Conservation (phyloP, 2,329 filamentous ascomycete genomes). For the Aspergillus melleus region DNA sequence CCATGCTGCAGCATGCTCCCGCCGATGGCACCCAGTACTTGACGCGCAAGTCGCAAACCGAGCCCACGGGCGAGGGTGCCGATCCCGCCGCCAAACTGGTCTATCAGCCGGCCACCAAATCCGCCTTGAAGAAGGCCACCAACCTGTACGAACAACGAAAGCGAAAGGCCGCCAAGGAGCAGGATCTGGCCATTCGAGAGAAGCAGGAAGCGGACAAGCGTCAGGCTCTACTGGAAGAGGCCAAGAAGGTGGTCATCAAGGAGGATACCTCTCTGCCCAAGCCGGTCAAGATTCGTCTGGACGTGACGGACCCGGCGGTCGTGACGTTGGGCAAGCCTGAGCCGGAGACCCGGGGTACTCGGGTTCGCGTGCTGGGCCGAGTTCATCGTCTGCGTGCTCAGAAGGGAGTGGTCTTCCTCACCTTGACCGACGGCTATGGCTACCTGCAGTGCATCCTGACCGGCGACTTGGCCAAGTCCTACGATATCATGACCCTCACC, state of each 20-base stretch:
- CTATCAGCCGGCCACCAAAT: constrained; percentile 83
- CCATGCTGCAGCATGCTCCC: constrained; percentile 70
- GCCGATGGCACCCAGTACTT: constrained; percentile 63
- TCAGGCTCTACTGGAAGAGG: constrained; percentile 72
- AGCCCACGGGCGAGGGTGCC: constrained; percentile 59
- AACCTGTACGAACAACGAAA: constrained; percentile 72
- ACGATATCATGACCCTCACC: constrained; percentile 82
- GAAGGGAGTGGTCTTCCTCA: constrained; percentile 83
- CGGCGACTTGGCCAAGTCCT: constrained; percentile 84
- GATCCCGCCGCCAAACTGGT: constrained; percentile 64
- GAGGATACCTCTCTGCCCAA: constrained; percentile 73
- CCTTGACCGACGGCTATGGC: constrained; percentile 80
- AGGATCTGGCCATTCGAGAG: constrained; percentile 69
- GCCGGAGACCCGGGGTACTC: constrained; percentile 65
- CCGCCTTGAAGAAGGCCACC: constrained; percentile 80
- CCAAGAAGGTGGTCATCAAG: constrained; percentile 71
- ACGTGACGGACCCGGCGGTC: constrained; percentile 63
- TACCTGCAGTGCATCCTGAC: constrained; percentile 81
- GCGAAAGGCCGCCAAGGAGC: constrained; percentile 80
- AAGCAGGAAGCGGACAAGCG: constrained; percentile 72
- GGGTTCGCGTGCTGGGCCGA: constrained; percentile 77
- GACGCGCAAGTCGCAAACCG: constrained; percentile 66
- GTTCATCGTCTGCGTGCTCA: constrained; percentile 80
- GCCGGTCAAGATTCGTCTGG: constrained; percentile 73
- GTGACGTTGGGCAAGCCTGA: constrained; percentile 55